Evolutionary conservation across 2,329 filamentous ascomycete genomes (phyloP).

Genomic region (Fusarium palustre): DNA sequence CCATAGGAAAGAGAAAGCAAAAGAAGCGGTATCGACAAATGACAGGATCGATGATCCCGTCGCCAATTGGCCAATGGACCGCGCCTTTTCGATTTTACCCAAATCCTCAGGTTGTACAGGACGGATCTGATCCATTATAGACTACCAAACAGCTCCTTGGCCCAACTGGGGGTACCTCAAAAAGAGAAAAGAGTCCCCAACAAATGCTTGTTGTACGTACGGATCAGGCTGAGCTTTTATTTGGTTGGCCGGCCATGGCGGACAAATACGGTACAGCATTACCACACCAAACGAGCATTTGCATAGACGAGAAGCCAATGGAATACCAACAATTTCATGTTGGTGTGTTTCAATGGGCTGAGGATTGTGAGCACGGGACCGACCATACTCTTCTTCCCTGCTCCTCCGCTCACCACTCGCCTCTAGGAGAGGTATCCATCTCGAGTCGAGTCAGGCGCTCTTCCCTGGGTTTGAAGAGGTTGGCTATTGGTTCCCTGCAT

Average conservation of each 20-base stretch:
- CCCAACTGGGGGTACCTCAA: conserved; percentile 22
- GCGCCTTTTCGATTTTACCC: background rate
- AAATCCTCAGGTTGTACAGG: conserved; percentile 31
- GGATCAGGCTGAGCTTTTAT: conserved; percentile 24
- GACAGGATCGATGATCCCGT: conserved; percentile 22
- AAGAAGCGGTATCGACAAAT: conserved; percentile 3
- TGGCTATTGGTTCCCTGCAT: conserved; percentile 28
- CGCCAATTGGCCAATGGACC: conserved; percentile 38
- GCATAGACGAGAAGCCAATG: conserved; percentile 39
- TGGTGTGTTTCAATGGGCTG: conserved; percentile 37
- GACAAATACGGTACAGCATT: conserved; percentile 20
- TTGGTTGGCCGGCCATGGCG: conserved; percentile 19
- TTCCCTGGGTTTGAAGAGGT: conserved; percentile 38
- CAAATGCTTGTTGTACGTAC: conserved; percentile 14
- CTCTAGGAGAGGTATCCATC: background rate
- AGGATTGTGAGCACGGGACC: conserved; percentile 41
- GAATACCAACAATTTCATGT: conserved; percentile 30
- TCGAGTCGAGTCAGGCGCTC: conserved; percentile 43
- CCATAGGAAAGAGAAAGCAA: conserved; percentile 1
- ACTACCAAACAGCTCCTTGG: conserved; percentile 24
- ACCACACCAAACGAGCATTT: conserved; percentile 17
- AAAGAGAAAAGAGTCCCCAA: conserved; percentile 15
- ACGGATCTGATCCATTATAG: background rate
- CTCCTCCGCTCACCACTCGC: background rate
- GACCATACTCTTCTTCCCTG: conserved; percentile 1